phyloP scores from a whole-genome alignment of 129 eudicot genomes.

The Ambrosia artemisiifolia region DNA sequence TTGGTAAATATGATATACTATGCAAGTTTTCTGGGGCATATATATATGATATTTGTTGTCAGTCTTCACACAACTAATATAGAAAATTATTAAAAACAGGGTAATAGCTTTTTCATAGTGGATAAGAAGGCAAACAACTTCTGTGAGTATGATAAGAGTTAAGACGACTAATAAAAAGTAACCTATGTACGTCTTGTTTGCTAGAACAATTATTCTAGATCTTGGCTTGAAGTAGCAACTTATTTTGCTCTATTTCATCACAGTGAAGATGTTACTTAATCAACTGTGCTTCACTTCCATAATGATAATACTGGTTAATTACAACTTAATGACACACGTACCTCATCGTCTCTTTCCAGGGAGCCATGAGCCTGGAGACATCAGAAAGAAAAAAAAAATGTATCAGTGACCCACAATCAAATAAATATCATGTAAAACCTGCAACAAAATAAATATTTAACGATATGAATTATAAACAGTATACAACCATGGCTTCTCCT shows the following conservation, averaged over 20 bases:
- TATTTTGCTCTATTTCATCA: background rate
- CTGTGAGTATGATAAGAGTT: no score
- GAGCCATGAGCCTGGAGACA: constrained; percentile 80
- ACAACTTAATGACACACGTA: constrained; percentile 23
- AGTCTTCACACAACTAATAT: no score
- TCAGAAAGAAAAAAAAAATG: background rate
- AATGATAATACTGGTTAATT: background rate
- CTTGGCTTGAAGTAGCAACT: background rate
- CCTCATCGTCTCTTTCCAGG: constrained; percentile 92
- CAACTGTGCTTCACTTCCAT: background rate
- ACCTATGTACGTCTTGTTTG: background rate
- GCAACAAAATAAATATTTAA: no score
- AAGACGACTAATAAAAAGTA: background rate
- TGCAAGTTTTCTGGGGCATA: no score
- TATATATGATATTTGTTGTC: no score
- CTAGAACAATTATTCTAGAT: background rate
- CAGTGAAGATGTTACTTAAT: background rate
- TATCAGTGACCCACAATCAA: background rate
- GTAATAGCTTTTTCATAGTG: no score
- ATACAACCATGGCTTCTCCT: background rate
- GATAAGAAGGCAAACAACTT: no score
- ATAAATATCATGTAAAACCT: background rate
- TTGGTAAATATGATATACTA: no score
- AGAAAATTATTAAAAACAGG: no score
- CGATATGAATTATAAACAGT: background rate